These are phyloP conservation scores for Neurospora discreta DNA, from an alignment of 495 filamentous ascomycete genomes.

Conservation along the genomic window DNA sequence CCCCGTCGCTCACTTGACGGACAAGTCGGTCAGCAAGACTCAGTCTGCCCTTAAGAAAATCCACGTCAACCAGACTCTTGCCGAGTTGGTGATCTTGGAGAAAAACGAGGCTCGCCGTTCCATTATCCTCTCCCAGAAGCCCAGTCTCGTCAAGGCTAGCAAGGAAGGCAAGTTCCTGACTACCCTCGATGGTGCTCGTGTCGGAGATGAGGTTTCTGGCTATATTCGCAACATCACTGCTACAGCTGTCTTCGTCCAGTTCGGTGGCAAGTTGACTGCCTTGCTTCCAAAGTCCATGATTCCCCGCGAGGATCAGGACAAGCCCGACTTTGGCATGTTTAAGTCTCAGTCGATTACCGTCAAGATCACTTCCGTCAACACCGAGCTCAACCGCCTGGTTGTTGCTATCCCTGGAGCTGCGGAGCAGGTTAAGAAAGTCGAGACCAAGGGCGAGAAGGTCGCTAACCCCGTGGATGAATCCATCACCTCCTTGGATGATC, in stretches of 20 bases:
- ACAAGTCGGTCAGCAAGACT: slow-evolving; percentile 67
- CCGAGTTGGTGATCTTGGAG: slow-evolving; percentile 71
- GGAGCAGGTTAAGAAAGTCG: slow-evolving; percentile 13
- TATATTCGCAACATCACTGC: slow-evolving; percentile 73
- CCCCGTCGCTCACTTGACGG: slow-evolving; percentile 64
- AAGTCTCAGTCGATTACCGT: slow-evolving; percentile 60
- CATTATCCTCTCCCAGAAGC: slow-evolving; percentile 67
- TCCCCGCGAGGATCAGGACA: slow-evolving; percentile 48
- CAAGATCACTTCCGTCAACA: slow-evolving; percentile 60
- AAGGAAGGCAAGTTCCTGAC: slow-evolving; percentile 53
- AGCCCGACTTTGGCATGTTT: slow-evolving; percentile 63
- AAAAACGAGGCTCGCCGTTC: slow-evolving; percentile 63
- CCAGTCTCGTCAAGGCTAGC: slow-evolving; percentile 65
- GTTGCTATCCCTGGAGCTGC: slow-evolving; percentile 24
- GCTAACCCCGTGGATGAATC: slow-evolving; percentile 59
- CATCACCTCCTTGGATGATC: slow-evolving; percentile 54
- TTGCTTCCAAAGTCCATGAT: slow-evolving; percentile 68
- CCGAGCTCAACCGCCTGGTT: slow-evolving; percentile 26
- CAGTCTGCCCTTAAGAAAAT: slow-evolving; percentile 63
- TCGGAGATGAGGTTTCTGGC: slow-evolving; percentile 60
- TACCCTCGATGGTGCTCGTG: slow-evolving; percentile 55
- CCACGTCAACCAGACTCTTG: slow-evolving; percentile 66
- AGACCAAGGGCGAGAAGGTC: slow-evolving; percentile 11
- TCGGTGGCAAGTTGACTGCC: slow-evolving; percentile 64
- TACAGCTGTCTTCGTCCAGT: slow-evolving; percentile 73